phyloP scores from a whole-genome alignment of 331 rosid species.

The Pyrus hybrid region DNA sequence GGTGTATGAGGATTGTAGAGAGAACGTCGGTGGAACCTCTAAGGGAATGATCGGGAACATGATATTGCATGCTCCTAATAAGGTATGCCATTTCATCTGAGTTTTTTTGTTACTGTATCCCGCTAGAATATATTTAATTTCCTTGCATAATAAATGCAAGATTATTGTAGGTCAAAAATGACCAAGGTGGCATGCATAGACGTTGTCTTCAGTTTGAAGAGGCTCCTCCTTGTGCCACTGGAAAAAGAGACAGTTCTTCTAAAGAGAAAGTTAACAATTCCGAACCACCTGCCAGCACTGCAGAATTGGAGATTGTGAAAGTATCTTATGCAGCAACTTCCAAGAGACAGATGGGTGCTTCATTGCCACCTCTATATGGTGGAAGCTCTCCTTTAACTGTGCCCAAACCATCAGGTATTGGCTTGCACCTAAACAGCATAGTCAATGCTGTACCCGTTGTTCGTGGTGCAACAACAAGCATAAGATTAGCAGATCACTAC shows the following conservation, averaged over 20 bases:
- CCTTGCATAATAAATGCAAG: conserved; percentile 1
- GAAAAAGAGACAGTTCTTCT: conserved; percentile 8
- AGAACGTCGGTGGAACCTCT: conserved; percentile 19
- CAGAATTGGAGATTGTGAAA: conserved; percentile 7
- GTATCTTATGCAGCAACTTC: conserved; percentile 16
- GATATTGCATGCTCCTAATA: conserved; percentile 25
- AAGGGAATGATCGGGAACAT: conserved; percentile 23
- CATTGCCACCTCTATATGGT: conserved; percentile 14
- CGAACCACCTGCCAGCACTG: conserved; percentile 2
- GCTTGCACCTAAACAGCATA: conserved; percentile 58
- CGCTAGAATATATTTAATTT: conserved; percentile 12
- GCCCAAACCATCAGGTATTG: conserved; percentile 47
- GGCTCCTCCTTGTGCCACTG: conserved; percentile 20
- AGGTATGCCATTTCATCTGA: conserved; percentile 29
- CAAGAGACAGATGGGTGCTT: conserved; percentile 11
- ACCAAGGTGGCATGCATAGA: conserved; percentile 35
- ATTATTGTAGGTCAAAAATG: conserved; percentile 34
- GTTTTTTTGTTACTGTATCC: not conserved
- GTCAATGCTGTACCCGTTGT: conserved; percentile 37
- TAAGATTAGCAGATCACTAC: conserved; percentile 23
- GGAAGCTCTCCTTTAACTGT: conserved; percentile 19
- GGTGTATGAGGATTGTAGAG: conserved; percentile 13
- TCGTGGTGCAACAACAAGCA: conserved; percentile 12
- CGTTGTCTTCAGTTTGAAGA: conserved; percentile 60
- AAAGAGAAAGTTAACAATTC: conserved; percentile 4